Evolutionary conservation across 2,329 filamentous ascomycete genomes (phyloP).

Genomic region (Alternaria rosae): DNA sequence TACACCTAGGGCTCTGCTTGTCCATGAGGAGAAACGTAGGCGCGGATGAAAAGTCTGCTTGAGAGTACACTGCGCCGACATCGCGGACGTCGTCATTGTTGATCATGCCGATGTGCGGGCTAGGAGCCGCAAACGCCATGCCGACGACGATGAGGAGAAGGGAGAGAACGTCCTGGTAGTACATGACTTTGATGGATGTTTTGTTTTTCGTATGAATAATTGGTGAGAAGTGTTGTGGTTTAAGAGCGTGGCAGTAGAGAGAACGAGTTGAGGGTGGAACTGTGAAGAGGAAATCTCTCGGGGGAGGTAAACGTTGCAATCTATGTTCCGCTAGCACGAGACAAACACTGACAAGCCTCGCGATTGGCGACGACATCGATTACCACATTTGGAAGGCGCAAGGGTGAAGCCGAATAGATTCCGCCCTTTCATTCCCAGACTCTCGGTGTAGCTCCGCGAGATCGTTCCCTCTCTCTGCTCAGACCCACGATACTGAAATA

Average conservation of each 20-base stretch:
- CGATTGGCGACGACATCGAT: too few species aligned
- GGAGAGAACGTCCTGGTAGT: neutral
- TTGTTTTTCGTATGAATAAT: neutral
- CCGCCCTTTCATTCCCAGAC: too few species aligned
- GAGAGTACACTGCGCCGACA: constrained; percentile 22
- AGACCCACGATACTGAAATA: too few species aligned
- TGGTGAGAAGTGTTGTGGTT: neutral
- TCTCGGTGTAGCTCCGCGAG: too few species aligned
- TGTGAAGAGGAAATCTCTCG: neutral
- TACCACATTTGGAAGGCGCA: too few species aligned
- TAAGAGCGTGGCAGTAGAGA: neutral
- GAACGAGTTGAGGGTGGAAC: neutral
- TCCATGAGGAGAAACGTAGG: constrained; percentile 18
- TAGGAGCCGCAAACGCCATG: constrained; percentile 1
- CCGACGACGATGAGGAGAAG: neutral
- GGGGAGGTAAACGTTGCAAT: neutral
- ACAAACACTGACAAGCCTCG: too few species aligned
- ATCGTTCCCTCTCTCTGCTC: too few species aligned
- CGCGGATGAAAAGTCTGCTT: constrained; percentile 17
- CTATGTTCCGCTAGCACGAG: too few species aligned
- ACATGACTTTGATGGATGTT: neutral
- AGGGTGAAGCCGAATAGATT: too few species aligned
- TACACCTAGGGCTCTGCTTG: constrained; percentile 16
- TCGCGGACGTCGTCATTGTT: constrained; percentile 24
- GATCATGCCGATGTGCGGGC: constrained; percentile 30